Evolutionary conservation across 1,284 basidiomycete genomes (phyloP).

Genomic region (Apiotrichum brassicae): DNA sequence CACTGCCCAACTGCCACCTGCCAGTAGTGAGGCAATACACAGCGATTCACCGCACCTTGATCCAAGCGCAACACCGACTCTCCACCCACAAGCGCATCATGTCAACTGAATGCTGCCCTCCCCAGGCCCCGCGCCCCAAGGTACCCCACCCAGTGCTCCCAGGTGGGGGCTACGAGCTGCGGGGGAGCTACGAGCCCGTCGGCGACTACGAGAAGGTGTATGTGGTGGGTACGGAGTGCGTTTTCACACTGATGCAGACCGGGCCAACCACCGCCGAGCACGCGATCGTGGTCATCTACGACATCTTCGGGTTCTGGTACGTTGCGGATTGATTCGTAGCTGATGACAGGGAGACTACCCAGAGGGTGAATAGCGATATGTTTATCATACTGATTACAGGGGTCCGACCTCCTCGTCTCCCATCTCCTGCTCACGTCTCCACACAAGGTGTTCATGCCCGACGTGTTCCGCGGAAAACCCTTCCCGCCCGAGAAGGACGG

Average conservation of each 20-base stretch:
- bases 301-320: conserved; percentile 43
- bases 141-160: conserved; percentile 29
- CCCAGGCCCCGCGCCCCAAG: conserved; percentile 26
- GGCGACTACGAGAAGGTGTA: conserved; percentile 36
- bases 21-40: too few relatives aligned
- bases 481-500: conserved; percentile 41
- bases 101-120: conserved; percentile 40
- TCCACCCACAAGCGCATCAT: too few relatives aligned
- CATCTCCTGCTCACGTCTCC: conserved; percentile 26
- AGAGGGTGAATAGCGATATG: conserved; percentile 15
- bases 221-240: conserved; percentile 14
- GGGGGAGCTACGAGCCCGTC: conserved; percentile 22
- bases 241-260: conserved; percentile 19
- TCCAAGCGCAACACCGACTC: too few relatives aligned
- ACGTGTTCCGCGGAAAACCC: conserved; percentile 36
- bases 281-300: conserved; percentile 39
- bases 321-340: conserved; percentile 3
- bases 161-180: conserved; percentile 20
- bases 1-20: too few relatives aligned
- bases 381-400: conserved; percentile 22
- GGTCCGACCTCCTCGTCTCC: conserved; percentile 32
- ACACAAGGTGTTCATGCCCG: conserved; percentile 35
- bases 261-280: conserved; percentile 33
- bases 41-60: too few relatives aligned
- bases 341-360: conserved; percentile 37